Conservation (phyloP, 176 grass and related monocot species). For the Olyra latifolia region DNA sequence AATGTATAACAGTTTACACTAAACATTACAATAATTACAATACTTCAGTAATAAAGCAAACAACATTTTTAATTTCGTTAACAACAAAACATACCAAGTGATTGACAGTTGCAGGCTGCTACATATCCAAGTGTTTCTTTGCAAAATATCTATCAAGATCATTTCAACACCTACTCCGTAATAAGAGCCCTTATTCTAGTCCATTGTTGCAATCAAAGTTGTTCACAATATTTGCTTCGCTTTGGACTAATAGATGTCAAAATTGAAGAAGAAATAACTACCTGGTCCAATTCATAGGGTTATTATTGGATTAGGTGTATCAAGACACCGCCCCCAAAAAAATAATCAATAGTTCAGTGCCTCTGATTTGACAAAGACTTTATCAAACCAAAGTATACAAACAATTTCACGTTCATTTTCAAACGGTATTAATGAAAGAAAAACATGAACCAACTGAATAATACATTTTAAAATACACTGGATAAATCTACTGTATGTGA, state of each 20-base stretch:
- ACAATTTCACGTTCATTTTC: neutral
- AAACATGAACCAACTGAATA: neutral
- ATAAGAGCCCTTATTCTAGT: constrained; percentile 7
- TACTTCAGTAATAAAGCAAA: constrained; percentile 9
- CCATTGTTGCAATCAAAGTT: constrained; percentile 29
- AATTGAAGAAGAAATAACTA: neutral
- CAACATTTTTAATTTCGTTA: neutral
- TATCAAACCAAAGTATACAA: neutral
- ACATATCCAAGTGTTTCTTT: neutral
- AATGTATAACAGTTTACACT: constrained; percentile 2
- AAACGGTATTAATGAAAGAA: neutral
- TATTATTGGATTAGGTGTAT: constrained; percentile 40
- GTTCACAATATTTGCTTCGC: constrained; percentile 15
- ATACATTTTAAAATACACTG: neutral
- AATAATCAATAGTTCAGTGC: constrained; percentile 7
- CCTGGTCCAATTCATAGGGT: constrained; percentile 17
- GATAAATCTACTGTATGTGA: neutral
- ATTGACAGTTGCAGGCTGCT: neutral
- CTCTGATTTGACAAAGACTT: neutral
- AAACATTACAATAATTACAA: neutral
- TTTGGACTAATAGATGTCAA: constrained; percentile 25
- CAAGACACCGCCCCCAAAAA: constrained; percentile 5
- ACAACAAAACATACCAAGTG: neutral
- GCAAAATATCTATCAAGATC: constrained; percentile 17
- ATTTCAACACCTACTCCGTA: constrained; percentile 33